Evolutionary conservation across 106 monocot genomes (phyloP).

Genomic region (Iris macrosiphon): DNA sequence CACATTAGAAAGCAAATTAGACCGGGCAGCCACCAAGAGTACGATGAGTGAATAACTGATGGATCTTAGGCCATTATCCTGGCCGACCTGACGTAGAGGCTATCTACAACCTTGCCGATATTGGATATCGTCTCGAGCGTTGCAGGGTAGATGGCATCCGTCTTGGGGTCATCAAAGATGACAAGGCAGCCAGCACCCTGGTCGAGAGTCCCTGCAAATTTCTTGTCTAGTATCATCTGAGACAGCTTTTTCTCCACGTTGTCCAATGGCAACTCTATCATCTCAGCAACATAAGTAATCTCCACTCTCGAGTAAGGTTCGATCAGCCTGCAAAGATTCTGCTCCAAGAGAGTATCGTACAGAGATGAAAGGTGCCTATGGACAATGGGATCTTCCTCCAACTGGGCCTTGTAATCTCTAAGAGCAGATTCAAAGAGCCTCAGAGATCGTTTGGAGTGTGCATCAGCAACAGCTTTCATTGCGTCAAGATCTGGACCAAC

Average conservation of each 20-base stretch:
- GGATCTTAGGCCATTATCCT: constrained; percentile 61
- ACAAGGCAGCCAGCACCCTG: constrained; percentile 84
- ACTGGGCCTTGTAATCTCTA: constrained; percentile 60
- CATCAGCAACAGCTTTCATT: constrained; percentile 94
- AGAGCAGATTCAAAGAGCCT: constrained; percentile 81
- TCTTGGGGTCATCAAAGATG: constrained; percentile 73
- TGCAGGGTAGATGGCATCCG: constrained; percentile 74
- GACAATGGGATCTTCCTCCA: constrained; percentile 94
- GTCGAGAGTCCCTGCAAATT: constrained; percentile 88
- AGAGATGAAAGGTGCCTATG: constrained; percentile 87
- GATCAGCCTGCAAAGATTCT: constrained; percentile 88
- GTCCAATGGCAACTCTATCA: constrained; percentile 68
- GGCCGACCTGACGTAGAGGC: constrained; percentile 82
- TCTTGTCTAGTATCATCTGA: constrained; percentile 96
- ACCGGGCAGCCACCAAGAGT: too few relatives aligned
- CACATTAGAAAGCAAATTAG: too few relatives aligned
- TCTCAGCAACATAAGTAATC: constrained; percentile 66
- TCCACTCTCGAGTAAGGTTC: constrained; percentile 87
- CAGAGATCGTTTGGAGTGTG: constrained; percentile 76
- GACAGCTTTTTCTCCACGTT: constrained; percentile 95
- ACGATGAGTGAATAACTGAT: neutral
- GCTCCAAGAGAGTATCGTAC: constrained; percentile 92
- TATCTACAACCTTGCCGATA: constrained; percentile 94
- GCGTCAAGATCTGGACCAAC: constrained; percentile 88
- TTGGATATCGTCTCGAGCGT: constrained; percentile 75